phyloP scores from a whole-genome alignment of 2,329 filamentous ascomycete species.

The Chaetomiaceae sp. region DNA sequence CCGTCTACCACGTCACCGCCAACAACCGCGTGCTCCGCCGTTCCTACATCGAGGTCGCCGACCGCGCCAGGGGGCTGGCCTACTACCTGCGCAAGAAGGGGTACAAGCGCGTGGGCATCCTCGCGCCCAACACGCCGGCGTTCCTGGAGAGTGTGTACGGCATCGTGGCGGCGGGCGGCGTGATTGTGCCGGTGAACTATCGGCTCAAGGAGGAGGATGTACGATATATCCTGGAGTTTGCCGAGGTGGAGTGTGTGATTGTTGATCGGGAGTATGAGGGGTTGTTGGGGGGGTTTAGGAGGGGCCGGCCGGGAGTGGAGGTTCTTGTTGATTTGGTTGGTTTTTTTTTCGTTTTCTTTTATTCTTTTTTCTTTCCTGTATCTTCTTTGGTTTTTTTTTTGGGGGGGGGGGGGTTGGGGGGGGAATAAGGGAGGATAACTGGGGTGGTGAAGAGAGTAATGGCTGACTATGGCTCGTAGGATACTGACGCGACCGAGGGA shows the following conservation, averaged over 20 bases:
- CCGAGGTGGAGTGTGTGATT: constrained; percentile 81
- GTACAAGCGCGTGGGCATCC: constrained; percentile 73
- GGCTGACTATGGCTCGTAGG: constrained; percentile 38
- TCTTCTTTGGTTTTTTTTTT: not conserved
- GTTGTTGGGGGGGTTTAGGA: constrained; percentile 64
- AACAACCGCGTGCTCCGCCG: constrained; percentile 71
- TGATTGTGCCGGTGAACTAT: constrained; percentile 65
- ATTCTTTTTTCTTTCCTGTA: not conserved
- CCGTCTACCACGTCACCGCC: constrained; percentile 79
- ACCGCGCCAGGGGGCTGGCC: constrained; percentile 80
- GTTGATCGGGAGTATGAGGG: constrained; percentile 75
- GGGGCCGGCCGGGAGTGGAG: constrained; percentile 50
- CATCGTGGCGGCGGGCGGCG: constrained; percentile 73
- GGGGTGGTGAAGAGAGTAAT: not conserved
- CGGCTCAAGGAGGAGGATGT: constrained; percentile 78
- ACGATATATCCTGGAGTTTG: constrained; percentile 82
- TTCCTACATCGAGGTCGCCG: constrained; percentile 75
- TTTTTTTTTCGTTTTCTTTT: not conserved
- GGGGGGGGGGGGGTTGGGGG: no score
- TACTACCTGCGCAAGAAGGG: constrained; percentile 77
- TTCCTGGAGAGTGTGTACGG: constrained; percentile 90
- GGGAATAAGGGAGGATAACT: no score
- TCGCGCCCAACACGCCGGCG: constrained; percentile 89
- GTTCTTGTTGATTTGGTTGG: constrained; percentile 67
- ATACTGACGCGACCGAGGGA: constrained; percentile 73